Conservation (phyloP, 108 stramenopile species). For the Skeletonema marinoi region DNA sequence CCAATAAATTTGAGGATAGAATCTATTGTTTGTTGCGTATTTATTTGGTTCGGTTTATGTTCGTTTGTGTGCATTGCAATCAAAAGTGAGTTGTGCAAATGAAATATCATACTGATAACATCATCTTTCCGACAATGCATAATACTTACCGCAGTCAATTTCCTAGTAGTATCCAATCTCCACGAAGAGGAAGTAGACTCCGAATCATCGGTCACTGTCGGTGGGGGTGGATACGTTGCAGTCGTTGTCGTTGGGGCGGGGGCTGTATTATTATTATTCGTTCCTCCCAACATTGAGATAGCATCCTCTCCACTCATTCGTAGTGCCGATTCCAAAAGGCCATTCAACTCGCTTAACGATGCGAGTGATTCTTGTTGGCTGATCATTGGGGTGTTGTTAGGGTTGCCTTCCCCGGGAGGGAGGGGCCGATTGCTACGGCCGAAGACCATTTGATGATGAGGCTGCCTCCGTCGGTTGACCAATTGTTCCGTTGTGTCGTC, state of each 20-base stretch:
- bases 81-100: neutral
- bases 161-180: conserved; percentile 38
- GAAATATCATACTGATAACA: neutral
- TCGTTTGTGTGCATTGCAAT: neutral
- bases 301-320: conserved; percentile 26
- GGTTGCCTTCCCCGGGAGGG: neutral
- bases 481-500: no score
- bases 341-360: conserved; percentile 36
- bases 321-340: conserved; percentile 38
- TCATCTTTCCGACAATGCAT: neutral
- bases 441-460: neutral
- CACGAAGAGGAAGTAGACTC: conserved; percentile 14
- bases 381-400: neutral
- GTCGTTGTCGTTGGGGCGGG: neutral
- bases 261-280: neutral
- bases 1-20: conserved; percentile 1
- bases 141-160: conserved; percentile 39
- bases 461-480: no score
- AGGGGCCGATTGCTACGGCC: neutral
- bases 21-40: neutral
- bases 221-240: neutral
- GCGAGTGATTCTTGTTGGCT: neutral
- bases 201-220: neutral
- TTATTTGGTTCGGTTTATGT: neutral
- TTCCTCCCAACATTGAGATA: neutral